Evolutionary conservation across 805 yeast species (phyloP).

Genomic region (Lachancea waltii): DNA sequence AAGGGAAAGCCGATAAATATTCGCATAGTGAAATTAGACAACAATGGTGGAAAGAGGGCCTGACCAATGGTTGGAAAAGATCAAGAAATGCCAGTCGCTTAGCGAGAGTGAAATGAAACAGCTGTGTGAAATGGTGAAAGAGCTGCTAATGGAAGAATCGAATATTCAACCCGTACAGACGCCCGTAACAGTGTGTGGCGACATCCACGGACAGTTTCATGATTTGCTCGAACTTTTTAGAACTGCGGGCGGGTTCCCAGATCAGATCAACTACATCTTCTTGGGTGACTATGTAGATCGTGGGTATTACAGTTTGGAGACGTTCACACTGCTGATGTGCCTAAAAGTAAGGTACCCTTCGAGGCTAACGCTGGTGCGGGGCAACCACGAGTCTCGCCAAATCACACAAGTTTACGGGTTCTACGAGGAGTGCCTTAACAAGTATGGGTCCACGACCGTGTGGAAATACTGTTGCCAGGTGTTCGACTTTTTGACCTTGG

Average conservation of each 20-base stretch:
- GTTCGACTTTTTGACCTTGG: slow-evolving; percentile 85
- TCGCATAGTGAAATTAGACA: too few relatives aligned
- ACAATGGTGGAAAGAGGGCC: slow-evolving; percentile 76
- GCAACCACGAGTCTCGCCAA: slow-evolving; percentile 96
- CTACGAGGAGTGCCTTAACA: slow-evolving; percentile 89
- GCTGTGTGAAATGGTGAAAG: slow-evolving; percentile 91
- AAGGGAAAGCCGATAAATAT: not conserved
- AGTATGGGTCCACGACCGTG: slow-evolving; percentile 89
- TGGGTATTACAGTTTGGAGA: slow-evolving; percentile 93
- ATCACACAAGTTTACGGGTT: slow-evolving; percentile 99
- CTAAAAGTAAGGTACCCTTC: slow-evolving; percentile 83
- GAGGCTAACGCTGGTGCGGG: slow-evolving; percentile 84
- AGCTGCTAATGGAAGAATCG: slow-evolving; percentile 89
- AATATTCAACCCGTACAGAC: slow-evolving; percentile 90
- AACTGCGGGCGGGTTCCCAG: slow-evolving; percentile 89
- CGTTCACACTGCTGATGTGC: slow-evolving; percentile 90
- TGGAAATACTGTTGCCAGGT: slow-evolving; percentile 97
- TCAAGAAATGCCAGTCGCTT: slow-evolving; percentile 80
- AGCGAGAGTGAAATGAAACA: slow-evolving; percentile 94
- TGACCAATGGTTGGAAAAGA: slow-evolving; percentile 92
- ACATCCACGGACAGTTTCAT: slow-evolving; percentile 97
- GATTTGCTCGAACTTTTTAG: slow-evolving; percentile 86
- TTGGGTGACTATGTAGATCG: slow-evolving; percentile 96
- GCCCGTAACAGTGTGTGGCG: slow-evolving; percentile 95
- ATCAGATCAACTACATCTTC: slow-evolving; percentile 73